Conservation (phyloP, 2,329 filamentous ascomycete species). For the Microdochium trichocladiopsis region DNA sequence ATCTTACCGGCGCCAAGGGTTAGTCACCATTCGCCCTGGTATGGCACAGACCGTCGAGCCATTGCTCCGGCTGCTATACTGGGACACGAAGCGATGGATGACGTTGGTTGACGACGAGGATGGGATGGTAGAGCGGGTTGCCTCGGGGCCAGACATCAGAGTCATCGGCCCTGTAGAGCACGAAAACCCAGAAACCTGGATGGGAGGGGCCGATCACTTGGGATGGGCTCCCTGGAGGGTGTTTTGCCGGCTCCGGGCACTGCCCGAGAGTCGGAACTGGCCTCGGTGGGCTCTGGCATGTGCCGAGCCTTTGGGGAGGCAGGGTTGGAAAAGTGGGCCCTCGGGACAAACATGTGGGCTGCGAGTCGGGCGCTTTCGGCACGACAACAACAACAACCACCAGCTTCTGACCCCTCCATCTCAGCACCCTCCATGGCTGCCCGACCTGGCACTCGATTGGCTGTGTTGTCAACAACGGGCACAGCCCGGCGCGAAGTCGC, state of each 20-base stretch:
- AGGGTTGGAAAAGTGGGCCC: background rate
- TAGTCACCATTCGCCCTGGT: background rate
- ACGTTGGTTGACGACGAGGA: background rate
- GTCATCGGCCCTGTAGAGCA: background rate
- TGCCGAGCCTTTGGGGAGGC: background rate
- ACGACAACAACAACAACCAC: background rate
- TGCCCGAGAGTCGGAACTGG: background rate
- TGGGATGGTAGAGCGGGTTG: background rate
- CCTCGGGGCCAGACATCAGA: background rate
- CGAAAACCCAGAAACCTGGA: background rate
- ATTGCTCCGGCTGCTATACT: background rate
- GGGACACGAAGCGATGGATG: background rate
- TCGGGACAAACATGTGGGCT: background rate
- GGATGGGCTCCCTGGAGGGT: background rate
- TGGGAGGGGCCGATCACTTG: background rate
- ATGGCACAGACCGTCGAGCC: background rate
- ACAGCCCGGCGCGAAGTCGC: background rate
- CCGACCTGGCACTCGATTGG: background rate
- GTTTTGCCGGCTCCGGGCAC: background rate
- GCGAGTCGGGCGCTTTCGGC: background rate
- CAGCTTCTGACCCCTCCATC: background rate
- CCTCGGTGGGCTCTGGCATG: background rate
- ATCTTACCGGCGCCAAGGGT: background rate
- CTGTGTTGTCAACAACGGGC: background rate
- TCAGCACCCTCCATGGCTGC: background rate